Base-by-base conservation (phyloP, 2,329 filamentous ascomycete genomes). In the Phaeosphaeria sp. region DNA sequence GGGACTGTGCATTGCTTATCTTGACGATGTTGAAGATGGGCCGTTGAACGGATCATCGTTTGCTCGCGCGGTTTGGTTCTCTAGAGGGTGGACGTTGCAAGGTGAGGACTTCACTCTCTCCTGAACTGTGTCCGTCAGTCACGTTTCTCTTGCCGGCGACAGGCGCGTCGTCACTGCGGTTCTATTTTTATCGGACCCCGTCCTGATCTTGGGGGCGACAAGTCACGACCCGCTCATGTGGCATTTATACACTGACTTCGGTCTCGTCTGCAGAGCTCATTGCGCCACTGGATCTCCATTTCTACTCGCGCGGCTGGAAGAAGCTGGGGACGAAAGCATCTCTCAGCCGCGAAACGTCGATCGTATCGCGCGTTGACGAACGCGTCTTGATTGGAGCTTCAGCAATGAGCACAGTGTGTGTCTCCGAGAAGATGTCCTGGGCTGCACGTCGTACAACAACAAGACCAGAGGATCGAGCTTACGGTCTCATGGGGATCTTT, bases 401-500 rank as follows among this genome's bases (percentile, higher is more conserved):
- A n/a, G 9, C n/a, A 8, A 15, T 30, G 4, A 20, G 30, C 4
- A 3, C 8, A 9, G n/a, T 18, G n/a, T 48, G n/a, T 48, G 45
- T 48, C 4, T 27, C 43, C 6, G 15, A 51, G 15, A 49, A 53
- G 21, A 59, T 65, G 51, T 51, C 46, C 3, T 65, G 62, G 62
- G 53, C 56, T 2, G 20, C 50, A 8, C 33, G 13, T 15, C 33
- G 60, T 1, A 3, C 22, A 9, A 63, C 59, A 2, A 57, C 65
- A 6, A 30, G 60, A 22, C 39, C 40, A 24, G 72, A 74, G 59
- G 72, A 74, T 55, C 51, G 39, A n/a, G 68, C 70, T 1, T 74
- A 74, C 50, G 74, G 53, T 25, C 58, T 74, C 3, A 49, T 74
- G 3, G 72, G 71, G 0, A 48, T 73, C 6, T 68, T 72, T 46